Base-by-base conservation (phyloP, 768 basidiomycete species). In the Dioszegia aurantiaca region DNA sequence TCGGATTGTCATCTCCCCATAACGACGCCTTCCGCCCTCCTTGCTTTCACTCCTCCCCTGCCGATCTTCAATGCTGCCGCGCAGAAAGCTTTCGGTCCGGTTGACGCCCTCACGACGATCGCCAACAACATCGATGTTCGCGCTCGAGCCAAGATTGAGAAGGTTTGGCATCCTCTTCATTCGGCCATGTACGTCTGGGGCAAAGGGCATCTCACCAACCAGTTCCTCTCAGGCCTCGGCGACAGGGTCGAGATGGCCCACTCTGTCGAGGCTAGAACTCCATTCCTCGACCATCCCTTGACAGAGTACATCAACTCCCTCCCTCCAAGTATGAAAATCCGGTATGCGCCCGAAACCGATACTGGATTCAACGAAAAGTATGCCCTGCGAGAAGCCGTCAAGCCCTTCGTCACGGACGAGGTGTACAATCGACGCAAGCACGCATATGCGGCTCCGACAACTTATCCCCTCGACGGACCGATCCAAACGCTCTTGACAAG, bases 241-340 rank as follows among this genome's bases (percentile, higher is more conserved):
- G 72, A 74, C 42, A 57, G 72, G 21, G 62, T 64, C 14, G 72
- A 74, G 59, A 74, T 74, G 72, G 67, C 63, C 11, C 68, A 72
- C 42, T 67, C 65, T 11, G 60, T 74, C 41, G 72, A 74, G 53
- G 70, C 65, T 14, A 39, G 72, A 4, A 60, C 67, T 27, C 70
- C 70, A 12, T 74, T 74, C 64, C 49, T 74, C 27, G 72, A 74
- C 49, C 61, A 68, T 28, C 28, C 56, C 19, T 31, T 74, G 0
- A 67, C 67, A 6, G 72, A 74, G n/a, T 74, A 69, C 40, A 58
- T 66, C 52, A 69, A 61, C 52, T 30, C 39, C 16, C 37, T 65
- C 10, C 64, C 64, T 4, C 60, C 64, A 1, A 39, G 24, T 11
- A 45, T 67, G 16, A 70, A 70, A 58, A 59, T 70, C 39, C 49